These are phyloP conservation scores for Acorus calamus DNA, from an alignment of 106 monocot species.

Conservation along the genomic window DNA sequence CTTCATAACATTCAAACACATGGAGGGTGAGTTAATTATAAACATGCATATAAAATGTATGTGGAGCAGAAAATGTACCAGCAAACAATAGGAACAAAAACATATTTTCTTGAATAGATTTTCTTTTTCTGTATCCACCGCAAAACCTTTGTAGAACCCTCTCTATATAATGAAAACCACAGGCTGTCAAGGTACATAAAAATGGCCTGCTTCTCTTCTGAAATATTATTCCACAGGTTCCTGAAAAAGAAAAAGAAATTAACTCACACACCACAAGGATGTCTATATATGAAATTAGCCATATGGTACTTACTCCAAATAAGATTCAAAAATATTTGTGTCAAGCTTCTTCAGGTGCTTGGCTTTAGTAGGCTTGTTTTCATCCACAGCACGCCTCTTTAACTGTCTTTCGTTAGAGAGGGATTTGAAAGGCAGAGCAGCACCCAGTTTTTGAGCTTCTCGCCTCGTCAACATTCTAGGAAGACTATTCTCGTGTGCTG, in stretches of 20 bases:
- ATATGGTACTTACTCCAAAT: conserved; percentile 50
- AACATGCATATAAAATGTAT: not conserved
- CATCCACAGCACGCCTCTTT: not conserved
- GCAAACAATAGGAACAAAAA: conserved; percentile 73
- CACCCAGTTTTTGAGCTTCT: no score
- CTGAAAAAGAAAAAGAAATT: conserved; percentile 14
- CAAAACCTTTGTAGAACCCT: conserved; percentile 33
- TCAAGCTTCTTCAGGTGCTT: conserved; percentile 36
- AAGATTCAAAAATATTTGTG: conserved; percentile 47
- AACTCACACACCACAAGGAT: conserved; percentile 1
- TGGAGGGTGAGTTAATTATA: not conserved
- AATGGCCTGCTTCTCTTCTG: conserved; percentile 36
- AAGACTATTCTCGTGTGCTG: no score
- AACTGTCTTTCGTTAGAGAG: conserved; percentile 2
- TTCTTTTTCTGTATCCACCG: conserved; percentile 52
- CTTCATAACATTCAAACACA: not conserved
- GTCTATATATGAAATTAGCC: not conserved
- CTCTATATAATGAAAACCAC: conserved; percentile 67
- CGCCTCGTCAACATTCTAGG: no score
- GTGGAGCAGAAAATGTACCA: conserved; percentile 23
- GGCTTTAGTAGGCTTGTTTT: conserved; percentile 1
- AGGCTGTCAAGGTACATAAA: conserved; percentile 46
- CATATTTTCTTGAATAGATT: conserved; percentile 56
- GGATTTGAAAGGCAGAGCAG: not conserved
- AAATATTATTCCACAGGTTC: conserved; percentile 42